These are phyloP conservation scores for Erythrophleum ivorense DNA, from an alignment of 331 rosid species.

Conservation along the genomic window DNA sequence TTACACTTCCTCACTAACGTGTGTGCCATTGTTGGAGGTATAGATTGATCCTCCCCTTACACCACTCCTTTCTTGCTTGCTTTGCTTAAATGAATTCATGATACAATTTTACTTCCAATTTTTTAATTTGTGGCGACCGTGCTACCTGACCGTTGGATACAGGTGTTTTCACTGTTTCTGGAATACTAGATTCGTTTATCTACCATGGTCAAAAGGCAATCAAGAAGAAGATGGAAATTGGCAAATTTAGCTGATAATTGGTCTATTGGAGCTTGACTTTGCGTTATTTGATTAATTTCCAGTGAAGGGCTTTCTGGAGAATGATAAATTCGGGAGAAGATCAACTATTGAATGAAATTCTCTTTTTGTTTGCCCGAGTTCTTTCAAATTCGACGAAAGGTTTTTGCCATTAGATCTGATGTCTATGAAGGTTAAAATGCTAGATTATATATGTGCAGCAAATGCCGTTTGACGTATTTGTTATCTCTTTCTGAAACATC, in stretches of 20 bases:
- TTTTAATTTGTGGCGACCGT: not conserved
- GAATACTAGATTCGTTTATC: conserved; percentile 92
- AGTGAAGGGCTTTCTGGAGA: conserved; percentile 51
- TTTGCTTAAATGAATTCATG: conserved; percentile 18
- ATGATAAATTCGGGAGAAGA: conserved; percentile 44
- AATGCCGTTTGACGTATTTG: conserved; percentile 39
- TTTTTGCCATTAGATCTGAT: conserved; percentile 39
- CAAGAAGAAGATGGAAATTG: conserved; percentile 98
- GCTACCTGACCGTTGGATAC: conserved; percentile 38
- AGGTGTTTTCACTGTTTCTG: conserved; percentile 96
- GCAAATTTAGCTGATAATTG: conserved; percentile 74
- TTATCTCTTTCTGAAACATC: conserved; percentile 31
- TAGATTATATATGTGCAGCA: conserved; percentile 36
- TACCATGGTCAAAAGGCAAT: conserved; percentile 97
- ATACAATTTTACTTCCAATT: not conserved
- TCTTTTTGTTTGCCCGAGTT: conserved; percentile 42
- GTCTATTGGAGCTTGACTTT: conserved; percentile 19
- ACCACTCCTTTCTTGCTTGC: not conserved
- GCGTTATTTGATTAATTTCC: conserved; percentile 47
- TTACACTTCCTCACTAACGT: conserved; percentile 94
- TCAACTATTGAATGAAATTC: conserved; percentile 41
- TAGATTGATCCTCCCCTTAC: conserved; percentile 33
- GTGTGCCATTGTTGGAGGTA: conserved; percentile 99
- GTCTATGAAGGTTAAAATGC: conserved; percentile 37
- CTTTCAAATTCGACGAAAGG: conserved; percentile 49